Evolutionary conservation across 768 basidiomycete species (phyloP).

Genomic region (Tylopilus cervinicoccineus): DNA sequence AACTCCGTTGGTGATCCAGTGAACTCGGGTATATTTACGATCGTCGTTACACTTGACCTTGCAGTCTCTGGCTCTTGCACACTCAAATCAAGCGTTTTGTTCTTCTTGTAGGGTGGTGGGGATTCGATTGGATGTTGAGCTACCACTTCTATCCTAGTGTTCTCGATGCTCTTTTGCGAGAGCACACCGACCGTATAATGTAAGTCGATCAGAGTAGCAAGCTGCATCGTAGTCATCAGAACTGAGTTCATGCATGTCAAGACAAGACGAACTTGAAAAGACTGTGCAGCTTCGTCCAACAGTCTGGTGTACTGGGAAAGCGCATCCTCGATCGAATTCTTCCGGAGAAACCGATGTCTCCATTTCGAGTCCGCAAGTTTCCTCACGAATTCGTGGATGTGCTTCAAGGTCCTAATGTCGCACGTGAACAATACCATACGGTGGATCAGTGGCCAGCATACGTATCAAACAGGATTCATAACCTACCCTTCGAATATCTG

Average conservation of each 20-base stretch:
- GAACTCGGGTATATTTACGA: constrained; percentile 2
- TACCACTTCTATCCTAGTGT: neutral
- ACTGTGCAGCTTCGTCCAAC: constrained; percentile 43
- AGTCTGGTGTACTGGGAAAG: constrained; percentile 31
- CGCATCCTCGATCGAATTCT: constrained; percentile 37
- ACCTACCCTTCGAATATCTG: constrained; percentile 39
- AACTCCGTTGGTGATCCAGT: neutral
- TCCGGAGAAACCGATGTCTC: constrained; percentile 38
- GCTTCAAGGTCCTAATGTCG: constrained; percentile 33
- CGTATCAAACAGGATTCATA: neutral
- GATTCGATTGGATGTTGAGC: neutral
- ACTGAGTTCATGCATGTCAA: neutral
- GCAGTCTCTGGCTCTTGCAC: neutral
- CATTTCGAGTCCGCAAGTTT: constrained; percentile 38
- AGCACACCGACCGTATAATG: constrained; percentile 36
- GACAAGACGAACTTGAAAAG: constrained; percentile 38
- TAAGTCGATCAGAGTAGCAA: constrained; percentile 45
- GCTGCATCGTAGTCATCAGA: constrained; percentile 24
- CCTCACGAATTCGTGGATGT: constrained; percentile 39
- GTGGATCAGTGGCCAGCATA: neutral
- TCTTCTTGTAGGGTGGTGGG: constrained; percentile 22
- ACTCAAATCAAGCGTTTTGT: neutral
- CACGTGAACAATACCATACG: neutral
- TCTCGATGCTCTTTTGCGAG: constrained; percentile 3
- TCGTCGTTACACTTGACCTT: neutral